Evolutionary conservation across 2,329 filamentous ascomycete genomes (phyloP).

Genomic region (Aspergillus neoniger): DNA sequence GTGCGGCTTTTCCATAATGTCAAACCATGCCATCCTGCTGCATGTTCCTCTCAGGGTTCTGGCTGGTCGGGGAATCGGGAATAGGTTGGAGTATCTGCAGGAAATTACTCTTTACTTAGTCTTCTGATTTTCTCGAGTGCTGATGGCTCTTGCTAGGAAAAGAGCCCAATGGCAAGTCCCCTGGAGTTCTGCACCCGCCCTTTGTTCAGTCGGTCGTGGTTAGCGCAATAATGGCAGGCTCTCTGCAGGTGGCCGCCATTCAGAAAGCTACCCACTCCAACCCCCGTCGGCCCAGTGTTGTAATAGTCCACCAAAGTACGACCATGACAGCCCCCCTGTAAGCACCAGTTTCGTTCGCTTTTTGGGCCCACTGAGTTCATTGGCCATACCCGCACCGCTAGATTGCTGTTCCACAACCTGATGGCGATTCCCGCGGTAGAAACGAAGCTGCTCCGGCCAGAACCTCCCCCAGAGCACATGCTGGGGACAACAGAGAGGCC

Average conservation of each 20-base stretch:
- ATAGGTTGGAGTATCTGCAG: slow-evolving; percentile 21
- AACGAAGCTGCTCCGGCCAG: slow-evolving; percentile 21
- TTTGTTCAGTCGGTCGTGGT: slow-evolving; percentile 10
- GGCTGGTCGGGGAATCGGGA: slow-evolving; percentile 28
- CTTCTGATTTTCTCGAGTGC: slow-evolving; percentile 11
- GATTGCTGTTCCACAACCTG: slow-evolving; percentile 35
- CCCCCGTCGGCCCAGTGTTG: slow-evolving; percentile 19
- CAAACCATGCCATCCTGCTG: slow-evolving; percentile 16
- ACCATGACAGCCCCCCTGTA: slow-evolving; percentile 24
- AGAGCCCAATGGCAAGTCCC: slow-evolving; percentile 14
- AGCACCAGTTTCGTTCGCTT: slow-evolving; percentile 33
- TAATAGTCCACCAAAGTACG: slow-evolving; percentile 15
- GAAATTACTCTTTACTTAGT: slow-evolving; percentile 1
- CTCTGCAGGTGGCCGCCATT: slow-evolving; percentile 33
- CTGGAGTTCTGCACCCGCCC: slow-evolving; percentile 16
- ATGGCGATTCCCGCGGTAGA: slow-evolving; percentile 24
- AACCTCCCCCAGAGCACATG: slow-evolving; percentile 19
- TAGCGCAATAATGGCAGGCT: slow-evolving; percentile 17
- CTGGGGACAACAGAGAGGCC: slow-evolving; percentile 16
- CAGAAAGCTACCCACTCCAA: slow-evolving; percentile 9
- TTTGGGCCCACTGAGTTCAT: slow-evolving; percentile 28
- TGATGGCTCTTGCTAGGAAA: slow-evolving; percentile 12
- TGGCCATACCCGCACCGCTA: slow-evolving; percentile 30
- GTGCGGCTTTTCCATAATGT: slow-evolving; percentile 17
- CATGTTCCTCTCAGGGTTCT: slow-evolving; percentile 20